These are phyloP conservation scores for Citeromyces hawaiiensis DNA, from an alignment of 1,139 yeast species.

Conservation along the genomic window DNA sequence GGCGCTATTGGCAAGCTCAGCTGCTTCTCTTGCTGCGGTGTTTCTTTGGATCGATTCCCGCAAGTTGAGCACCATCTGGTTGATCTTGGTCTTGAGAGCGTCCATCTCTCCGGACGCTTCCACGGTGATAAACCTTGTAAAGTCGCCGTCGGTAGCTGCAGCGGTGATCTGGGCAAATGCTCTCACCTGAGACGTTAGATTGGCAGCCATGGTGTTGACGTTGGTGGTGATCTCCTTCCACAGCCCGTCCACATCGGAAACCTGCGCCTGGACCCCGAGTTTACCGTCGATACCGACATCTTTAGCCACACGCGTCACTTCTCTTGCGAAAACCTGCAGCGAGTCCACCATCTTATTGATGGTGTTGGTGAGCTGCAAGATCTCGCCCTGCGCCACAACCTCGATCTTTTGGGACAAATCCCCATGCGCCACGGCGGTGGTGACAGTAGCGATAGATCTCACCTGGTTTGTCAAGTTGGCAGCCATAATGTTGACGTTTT, in stretches of 20 bases:
- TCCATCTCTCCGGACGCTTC: slow-evolving; percentile 94
- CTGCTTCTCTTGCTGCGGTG: slow-evolving; percentile 89
- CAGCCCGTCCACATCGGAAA: slow-evolving; percentile 77
- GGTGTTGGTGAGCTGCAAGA: slow-evolving; percentile 63
- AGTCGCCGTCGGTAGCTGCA: slow-evolving; percentile 90
- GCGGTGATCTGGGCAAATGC: slow-evolving; percentile 91
- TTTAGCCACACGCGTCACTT: slow-evolving; percentile 80
- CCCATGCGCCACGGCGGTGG: slow-evolving; percentile 89
- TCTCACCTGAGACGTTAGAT: slow-evolving; percentile 81
- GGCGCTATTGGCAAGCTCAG: slow-evolving; percentile 82
- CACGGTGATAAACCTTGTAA: slow-evolving; percentile 78
- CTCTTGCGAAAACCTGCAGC: slow-evolving; percentile 75
- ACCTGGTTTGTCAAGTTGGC: slow-evolving; percentile 81
- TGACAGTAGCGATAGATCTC: slow-evolving; percentile 79
- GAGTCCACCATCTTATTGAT: slow-evolving; percentile 89
- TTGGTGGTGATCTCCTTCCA: slow-evolving; percentile 93
- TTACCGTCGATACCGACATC: slow-evolving; percentile 93
- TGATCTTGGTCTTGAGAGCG: slow-evolving; percentile 79
- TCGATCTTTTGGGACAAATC: slow-evolving; percentile 79
- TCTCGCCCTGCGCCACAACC: slow-evolving; percentile 85
- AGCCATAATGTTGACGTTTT: slow-evolving; percentile 84
- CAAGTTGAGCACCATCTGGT: slow-evolving; percentile 81
- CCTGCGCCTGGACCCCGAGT: slow-evolving; percentile 85
- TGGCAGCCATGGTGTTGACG: slow-evolving; percentile 88
- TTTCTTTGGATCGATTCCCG: slow-evolving; percentile 85